Conservation (phyloP, 2,329 filamentous ascomycete species). For the Diplodia seriata region DNA sequence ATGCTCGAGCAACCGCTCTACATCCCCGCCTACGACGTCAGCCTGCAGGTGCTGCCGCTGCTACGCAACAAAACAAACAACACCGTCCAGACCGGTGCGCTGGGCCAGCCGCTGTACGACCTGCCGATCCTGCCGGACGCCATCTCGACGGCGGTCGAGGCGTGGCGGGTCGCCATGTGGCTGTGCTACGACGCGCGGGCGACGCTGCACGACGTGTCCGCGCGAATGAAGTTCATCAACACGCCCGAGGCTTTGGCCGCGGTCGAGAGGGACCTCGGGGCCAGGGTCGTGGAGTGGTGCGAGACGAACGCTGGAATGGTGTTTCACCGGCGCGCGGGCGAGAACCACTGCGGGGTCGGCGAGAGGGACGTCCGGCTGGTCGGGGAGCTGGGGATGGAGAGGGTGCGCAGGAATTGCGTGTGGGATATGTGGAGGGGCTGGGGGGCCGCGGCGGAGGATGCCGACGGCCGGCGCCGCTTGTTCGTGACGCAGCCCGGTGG, state of each 20-base stretch:
- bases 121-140: neutral
- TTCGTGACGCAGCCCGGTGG: neutral
- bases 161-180: slow-evolving; percentile 14
- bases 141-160: slow-evolving; percentile 3
- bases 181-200: neutral
- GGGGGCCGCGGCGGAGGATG: neutral
- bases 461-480: neutral
- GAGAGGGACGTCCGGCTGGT: neutral
- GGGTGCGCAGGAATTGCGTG: neutral
- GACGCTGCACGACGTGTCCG: neutral
- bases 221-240: neutral
- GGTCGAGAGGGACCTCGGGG: neutral
- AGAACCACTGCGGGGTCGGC: no score
- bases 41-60: no score
- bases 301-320: neutral
- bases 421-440: neutral
- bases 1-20: neutral
- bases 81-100: neutral
- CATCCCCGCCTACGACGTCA: no score
- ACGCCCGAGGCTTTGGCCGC: neutral
- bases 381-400: neutral
- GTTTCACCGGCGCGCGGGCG: neutral
- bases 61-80: no score
- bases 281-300: neutral
- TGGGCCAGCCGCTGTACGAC: slow-evolving; percentile 4